Conservation (phyloP, 2,329 filamentous ascomycete genomes). For the Botryotinia narcissicola region DNA sequence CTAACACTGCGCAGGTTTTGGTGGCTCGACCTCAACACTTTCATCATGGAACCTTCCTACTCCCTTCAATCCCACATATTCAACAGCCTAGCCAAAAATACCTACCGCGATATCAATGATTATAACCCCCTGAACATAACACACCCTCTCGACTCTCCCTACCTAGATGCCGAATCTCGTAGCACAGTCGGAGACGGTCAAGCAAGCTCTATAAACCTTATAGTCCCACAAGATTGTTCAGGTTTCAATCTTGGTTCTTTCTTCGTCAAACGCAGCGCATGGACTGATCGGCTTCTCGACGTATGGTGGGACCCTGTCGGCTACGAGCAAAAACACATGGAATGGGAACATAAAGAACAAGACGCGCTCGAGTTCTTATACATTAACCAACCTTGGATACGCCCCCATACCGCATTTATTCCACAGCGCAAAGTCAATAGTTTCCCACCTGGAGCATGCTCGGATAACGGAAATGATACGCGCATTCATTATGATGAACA, state of each 20-base stretch:
- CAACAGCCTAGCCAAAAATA: slow-evolving; percentile 67
- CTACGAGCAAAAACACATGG: slow-evolving; percentile 98
- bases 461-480: slow-evolving; percentile 70
- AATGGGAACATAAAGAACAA: slow-evolving; percentile 99
- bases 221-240: slow-evolving; percentile 89
- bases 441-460: slow-evolving; percentile 87
- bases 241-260: slow-evolving; percentile 98
- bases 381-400: slow-evolving; percentile 85
- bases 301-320: slow-evolving; percentile 98
- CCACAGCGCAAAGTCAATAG: slow-evolving; percentile 91
- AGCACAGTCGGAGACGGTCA: slow-evolving; percentile 77
- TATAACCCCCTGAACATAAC: slow-evolving; percentile 94
- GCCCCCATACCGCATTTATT: slow-evolving; percentile 83
- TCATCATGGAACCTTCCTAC: slow-evolving; percentile 93
- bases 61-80: slow-evolving; percentile 91
- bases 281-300: slow-evolving; percentile 89
- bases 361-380: slow-evolving; percentile 93
- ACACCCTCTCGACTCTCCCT: slow-evolving; percentile 72
- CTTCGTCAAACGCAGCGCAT: slow-evolving; percentile 79
- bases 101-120: slow-evolving; percentile 93
- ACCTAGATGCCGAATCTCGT: slow-evolving; percentile 71
- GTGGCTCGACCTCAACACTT: slow-evolving; percentile 98
- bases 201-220: slow-evolving; percentile 75
- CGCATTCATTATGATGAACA: slow-evolving; percentile 81
- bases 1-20: slow-evolving; percentile 72